These are phyloP conservation scores for Fusarium hostae DNA, from an alignment of 2,329 filamentous ascomycete genomes.

Conservation along the genomic window DNA sequence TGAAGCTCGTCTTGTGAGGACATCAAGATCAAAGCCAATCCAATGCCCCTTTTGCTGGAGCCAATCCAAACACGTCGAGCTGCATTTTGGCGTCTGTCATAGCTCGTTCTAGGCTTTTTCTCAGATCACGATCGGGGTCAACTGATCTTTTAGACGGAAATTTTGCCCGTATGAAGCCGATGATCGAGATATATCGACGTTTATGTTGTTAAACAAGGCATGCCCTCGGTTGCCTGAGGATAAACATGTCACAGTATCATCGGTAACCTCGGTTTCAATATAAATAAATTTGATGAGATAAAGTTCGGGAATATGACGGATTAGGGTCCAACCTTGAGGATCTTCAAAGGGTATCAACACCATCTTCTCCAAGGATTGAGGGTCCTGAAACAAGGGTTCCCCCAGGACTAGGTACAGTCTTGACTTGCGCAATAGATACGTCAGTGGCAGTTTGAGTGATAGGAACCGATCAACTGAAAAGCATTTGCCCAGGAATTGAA, in stretches of 20 bases:
- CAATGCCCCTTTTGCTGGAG: constrained; percentile 15
- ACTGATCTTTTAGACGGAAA: constrained; percentile 18
- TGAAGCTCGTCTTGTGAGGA: constrained; percentile 12
- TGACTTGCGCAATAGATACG: not conserved
- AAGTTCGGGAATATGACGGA: constrained; percentile 12
- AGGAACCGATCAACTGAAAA: not conserved
- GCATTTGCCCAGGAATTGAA: not conserved
- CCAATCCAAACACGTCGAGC: constrained; percentile 27
- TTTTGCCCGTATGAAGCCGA: constrained; percentile 22
- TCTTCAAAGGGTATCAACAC: constrained; percentile 33
- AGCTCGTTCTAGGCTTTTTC: constrained; percentile 20
- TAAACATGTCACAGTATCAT: not conserved
- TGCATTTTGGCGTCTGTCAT: constrained; percentile 25
- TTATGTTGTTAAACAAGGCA: constrained; percentile 23
- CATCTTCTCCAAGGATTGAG: constrained; percentile 4
- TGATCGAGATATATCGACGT: constrained; percentile 35
- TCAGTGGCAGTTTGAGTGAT: not conserved
- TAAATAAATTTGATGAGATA: not conserved
- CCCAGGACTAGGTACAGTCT: not conserved
- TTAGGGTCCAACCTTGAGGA: constrained; percentile 21
- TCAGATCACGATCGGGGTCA: constrained; percentile 37
- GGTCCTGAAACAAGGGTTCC: constrained; percentile 12
- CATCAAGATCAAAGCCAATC: constrained; percentile 4
- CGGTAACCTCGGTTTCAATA: not conserved
- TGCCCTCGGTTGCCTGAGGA: constrained; percentile 6